Evolutionary conservation across 192 early-diverging fungal species (phyloP), one percentile per base, ranked within the genome.

Genomic region (Linnemannia zychae): DNA sequence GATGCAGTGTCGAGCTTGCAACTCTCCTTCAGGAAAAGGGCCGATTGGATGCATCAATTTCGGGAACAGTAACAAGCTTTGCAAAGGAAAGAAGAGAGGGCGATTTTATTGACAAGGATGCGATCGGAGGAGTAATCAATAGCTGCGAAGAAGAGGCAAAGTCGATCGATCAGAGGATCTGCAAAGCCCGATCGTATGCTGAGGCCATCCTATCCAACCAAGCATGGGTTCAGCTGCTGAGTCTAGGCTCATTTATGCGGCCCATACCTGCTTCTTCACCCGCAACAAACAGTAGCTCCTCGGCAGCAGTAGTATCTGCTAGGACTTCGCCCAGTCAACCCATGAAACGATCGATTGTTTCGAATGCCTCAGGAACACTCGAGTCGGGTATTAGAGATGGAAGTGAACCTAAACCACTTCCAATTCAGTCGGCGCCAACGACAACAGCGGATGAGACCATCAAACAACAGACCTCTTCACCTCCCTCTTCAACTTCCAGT

Each of bases 1-100:
- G 83, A 24, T 85, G 83, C 65, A 79, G 73, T 48, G 83, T 85
- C 67, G 83, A 85, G 34, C 65, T 85, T 17, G 73, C 83, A 49
- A 48, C 69, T 16, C 53, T 63, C 40, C 53, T 81, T 33, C 67
- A 75, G 44, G 68, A 76, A 46, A 18, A 63, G 37, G 20, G 16
- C 46, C 36, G 24, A 71, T 46, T 20, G 69, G 44, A 46, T 38
- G 67, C 40, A 46, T 67, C 63, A 44, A 57, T 13, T 15, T 18
- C 40, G 12, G 36, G 20, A 12, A 22, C 66, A 37, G 7, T 18
- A 40, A 34, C 67, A 16, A 38, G 28, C 22, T 18, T 38, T 63
- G 7, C 28, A 9, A 1, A 28, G 22, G 77, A 76, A 49, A 31
- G 49, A 57, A 24, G 49, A 38, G 20, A 28, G 57, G 67, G 68